These are phyloP conservation scores for Metschnikowia arizonensis DNA, from an alignment of 805 yeast genomes.

Conservation along the genomic window DNA sequence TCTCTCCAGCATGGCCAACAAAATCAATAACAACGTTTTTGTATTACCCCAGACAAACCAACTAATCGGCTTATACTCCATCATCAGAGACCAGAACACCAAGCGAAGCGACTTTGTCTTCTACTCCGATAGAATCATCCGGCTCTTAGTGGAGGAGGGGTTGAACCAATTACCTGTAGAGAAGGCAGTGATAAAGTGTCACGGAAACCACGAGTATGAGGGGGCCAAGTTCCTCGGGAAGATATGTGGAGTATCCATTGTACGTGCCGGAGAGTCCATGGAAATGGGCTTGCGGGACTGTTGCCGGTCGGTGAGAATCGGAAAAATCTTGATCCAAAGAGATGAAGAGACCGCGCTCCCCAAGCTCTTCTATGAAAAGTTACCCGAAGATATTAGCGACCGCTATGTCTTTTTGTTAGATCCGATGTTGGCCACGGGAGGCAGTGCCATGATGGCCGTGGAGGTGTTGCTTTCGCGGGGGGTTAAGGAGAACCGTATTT, in stretches of 20 bases:
- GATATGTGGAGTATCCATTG: conserved; percentile 96
- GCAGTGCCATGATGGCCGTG: conserved; percentile 95
- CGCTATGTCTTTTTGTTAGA: conserved; percentile 89
- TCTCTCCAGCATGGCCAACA: conserved; percentile 18
- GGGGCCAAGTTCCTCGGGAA: conserved; percentile 86
- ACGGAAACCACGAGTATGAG: conserved; percentile 63
- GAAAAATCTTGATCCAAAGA: conserved; percentile 94
- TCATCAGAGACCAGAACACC: conserved; percentile 79
- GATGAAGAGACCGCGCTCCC: conserved; percentile 97
- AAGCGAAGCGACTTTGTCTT: conserved; percentile 90
- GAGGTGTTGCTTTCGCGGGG: conserved; percentile 86
- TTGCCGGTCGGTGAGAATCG: conserved; percentile 92
- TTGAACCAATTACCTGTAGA: conserved; percentile 91
- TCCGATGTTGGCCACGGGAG: conserved; percentile 99
- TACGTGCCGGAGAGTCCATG: conserved; percentile 99
- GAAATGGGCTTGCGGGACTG: conserved; percentile 98
- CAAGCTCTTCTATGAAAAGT: conserved; percentile 84
- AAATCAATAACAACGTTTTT: conserved; percentile 50
- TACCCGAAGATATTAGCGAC: conserved; percentile 86
- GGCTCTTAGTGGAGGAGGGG: conserved; percentile 92
- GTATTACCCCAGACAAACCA: conserved; percentile 87
- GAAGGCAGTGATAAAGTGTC: conserved; percentile 62
- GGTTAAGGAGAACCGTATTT: conserved; percentile 79
- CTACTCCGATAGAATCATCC: conserved; percentile 90
- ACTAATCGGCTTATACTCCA: conserved; percentile 79